Conservation (phyloP, 306 rosid species). For the Macrotyloma uniflorum region DNA sequence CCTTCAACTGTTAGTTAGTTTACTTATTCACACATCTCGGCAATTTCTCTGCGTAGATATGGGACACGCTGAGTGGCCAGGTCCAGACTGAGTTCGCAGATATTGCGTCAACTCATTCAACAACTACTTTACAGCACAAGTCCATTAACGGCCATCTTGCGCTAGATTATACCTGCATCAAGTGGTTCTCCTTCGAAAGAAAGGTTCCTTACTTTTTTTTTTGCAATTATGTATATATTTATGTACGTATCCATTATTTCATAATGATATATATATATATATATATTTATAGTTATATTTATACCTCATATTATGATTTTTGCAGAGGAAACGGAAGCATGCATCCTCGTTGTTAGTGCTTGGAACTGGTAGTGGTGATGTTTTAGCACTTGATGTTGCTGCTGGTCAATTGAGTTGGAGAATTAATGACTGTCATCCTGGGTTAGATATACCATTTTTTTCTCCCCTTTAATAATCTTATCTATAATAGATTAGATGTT, state of each 20-base stretch:
- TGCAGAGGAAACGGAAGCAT: conserved; percentile 83
- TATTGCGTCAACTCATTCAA: conserved; percentile 55
- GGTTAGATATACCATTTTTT: conserved; percentile 50
- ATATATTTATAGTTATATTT: neutral
- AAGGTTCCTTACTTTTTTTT: conserved; percentile 53
- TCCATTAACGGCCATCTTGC: conserved; percentile 85
- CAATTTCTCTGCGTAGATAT: conserved; percentile 56
- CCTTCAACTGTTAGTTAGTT: neutral
- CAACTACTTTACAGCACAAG: conserved; percentile 48
- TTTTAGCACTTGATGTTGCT: conserved; percentile 78
- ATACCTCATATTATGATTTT: conserved; percentile 25
- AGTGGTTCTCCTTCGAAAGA: conserved; percentile 71
- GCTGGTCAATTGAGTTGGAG: conserved; percentile 88
- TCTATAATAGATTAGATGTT: neutral
- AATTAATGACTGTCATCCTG: conserved; percentile 84
- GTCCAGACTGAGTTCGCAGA: conserved; percentile 89
- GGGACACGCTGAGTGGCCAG: conserved; percentile 89
- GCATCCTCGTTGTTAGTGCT: conserved; percentile 66
- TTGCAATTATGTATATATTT: neutral
- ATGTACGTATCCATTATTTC: neutral
- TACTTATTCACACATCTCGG: neutral
- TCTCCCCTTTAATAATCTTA: neutral
- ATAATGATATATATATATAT: neutral
- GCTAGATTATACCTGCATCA: conserved; percentile 93
- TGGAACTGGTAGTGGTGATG: conserved; percentile 94